Evolutionary conservation across 805 yeast genomes (phyloP).

Genomic region (Yarrowia osloensis): DNA sequence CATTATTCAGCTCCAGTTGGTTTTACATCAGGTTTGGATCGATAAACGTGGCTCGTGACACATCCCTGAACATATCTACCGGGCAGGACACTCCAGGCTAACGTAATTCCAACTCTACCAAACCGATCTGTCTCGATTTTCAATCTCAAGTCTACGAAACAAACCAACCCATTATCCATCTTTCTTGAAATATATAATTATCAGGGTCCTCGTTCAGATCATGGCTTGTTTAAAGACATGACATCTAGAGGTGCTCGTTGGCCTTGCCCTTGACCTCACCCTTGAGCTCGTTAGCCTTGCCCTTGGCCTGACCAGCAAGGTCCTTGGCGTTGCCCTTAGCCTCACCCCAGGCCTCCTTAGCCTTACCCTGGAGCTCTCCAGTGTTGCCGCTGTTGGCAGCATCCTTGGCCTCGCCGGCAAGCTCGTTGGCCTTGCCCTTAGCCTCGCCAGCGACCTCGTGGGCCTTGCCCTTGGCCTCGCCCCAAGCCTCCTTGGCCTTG

Average conservation of each 20-base stretch:
- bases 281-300: constrained; percentile 15
- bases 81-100: too few relatives aligned
- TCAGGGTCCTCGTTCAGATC: too few relatives aligned
- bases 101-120: too few relatives aligned
- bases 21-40: too few relatives aligned
- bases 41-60: too few relatives aligned
- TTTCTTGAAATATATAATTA: background rate
- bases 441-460: constrained; percentile 23
- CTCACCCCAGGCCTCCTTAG: constrained; percentile 24
- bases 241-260: constrained; percentile 7
- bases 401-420: constrained; percentile 15
- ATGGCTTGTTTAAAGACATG: too few relatives aligned
- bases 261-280: constrained; percentile 27
- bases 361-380: constrained; percentile 15
- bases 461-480: constrained; percentile 25
- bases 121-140: too few relatives aligned
- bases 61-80: too few relatives aligned
- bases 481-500: constrained; percentile 29
- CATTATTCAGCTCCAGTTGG: too few relatives aligned
- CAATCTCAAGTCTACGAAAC: too few relatives aligned
- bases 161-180: too few relatives aligned
- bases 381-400: background rate
- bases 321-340: constrained; percentile 29
- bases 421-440: constrained; percentile 25
- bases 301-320: constrained; percentile 18